Percentiles rank a stretch among this genome's conserved stretches.
Conservation (phyloP, 352 stramenopile genomes). For the Pythium chondricola region DNA sequence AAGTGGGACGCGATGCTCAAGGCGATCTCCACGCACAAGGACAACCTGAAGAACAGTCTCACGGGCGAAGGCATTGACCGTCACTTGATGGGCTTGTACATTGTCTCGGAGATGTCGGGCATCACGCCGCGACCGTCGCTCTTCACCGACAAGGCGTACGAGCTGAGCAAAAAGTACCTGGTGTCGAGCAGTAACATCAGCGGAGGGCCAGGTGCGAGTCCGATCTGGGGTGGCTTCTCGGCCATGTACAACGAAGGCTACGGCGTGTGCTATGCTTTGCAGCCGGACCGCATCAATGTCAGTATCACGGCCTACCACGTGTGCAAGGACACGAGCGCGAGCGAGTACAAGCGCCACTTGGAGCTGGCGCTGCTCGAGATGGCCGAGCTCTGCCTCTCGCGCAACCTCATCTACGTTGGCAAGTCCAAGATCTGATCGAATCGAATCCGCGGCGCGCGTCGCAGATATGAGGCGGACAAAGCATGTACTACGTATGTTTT, state of each 20-base stretch:
- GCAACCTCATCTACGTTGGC: constrained; percentile 88
- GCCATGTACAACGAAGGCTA: constrained; percentile 94
- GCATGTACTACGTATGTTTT: constrained; percentile 15
- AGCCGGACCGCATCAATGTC: constrained; percentile 93
- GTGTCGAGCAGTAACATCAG: constrained; percentile 95
- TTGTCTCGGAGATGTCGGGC: constrained; percentile 90
- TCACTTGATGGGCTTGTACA: constrained; percentile 94
- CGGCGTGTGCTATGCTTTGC: constrained; percentile 94
- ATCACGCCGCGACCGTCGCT: constrained; percentile 84
- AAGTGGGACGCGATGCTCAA: constrained; percentile 86
- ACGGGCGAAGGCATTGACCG: constrained; percentile 91
- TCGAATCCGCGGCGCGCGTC: constrained; percentile 18
- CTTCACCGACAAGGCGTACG: constrained; percentile 92
- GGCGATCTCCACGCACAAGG: constrained; percentile 89
- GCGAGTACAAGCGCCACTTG: constrained; percentile 86
- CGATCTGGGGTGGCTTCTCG: constrained; percentile 96
- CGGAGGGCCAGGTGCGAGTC: constrained; percentile 87
- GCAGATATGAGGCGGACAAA: constrained; percentile 16
- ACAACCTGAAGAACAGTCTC: constrained; percentile 84
- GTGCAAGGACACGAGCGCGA: constrained; percentile 69
- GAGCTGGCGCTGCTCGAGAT: constrained; percentile 95
- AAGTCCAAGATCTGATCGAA: constrained; percentile 71
- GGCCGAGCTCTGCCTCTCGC: constrained; percentile 86
- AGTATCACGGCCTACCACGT: constrained; percentile 91
- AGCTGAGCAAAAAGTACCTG: constrained; percentile 92